These are phyloP conservation scores for Rhipidocladum racemiflorum DNA, from an alignment of 176 grass and related monocot genomes.

Conservation along the genomic window DNA sequence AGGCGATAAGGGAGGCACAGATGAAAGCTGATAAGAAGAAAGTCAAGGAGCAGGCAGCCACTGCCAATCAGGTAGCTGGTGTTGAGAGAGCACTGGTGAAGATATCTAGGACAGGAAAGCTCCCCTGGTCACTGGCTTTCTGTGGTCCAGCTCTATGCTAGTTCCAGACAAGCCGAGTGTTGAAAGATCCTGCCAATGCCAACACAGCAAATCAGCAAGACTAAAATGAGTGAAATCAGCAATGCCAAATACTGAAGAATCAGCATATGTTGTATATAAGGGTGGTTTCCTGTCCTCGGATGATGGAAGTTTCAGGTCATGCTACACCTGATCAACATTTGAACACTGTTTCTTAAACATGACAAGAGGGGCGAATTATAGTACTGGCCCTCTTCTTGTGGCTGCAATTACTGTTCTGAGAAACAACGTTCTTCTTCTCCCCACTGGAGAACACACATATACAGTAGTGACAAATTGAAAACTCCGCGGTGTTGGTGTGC, in stretches of 20 bases:
- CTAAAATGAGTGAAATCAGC: constrained; percentile 13
- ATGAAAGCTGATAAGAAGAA: constrained; percentile 68
- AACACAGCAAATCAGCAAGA: constrained; percentile 3
- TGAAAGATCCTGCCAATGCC: constrained; percentile 31
- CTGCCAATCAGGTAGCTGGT: constrained; percentile 38
- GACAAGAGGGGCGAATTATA: not conserved
- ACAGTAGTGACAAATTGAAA: not conserved
- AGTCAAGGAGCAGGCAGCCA: constrained; percentile 55
- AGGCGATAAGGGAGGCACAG: constrained; percentile 46
- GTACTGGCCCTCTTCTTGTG: not conserved
- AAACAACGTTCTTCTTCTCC: not conserved
- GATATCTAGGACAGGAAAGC: constrained; percentile 63
- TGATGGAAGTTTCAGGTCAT: constrained; percentile 23
- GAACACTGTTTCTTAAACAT: constrained; percentile 14
- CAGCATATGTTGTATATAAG: constrained; percentile 3
- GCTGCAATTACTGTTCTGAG: not conserved
- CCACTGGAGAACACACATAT: not conserved
- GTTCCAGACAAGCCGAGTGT: constrained; percentile 28
- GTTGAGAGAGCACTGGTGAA: constrained; percentile 56
- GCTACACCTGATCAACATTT: constrained; percentile 2
- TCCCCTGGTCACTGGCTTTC: constrained; percentile 69
- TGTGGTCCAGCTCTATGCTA: constrained; percentile 41
- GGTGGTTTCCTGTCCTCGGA: constrained; percentile 8
- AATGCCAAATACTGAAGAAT: constrained; percentile 8
- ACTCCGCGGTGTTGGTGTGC: not conserved